phyloP scores from a whole-genome alignment of 768 basidiomycete genomes.

The Mycena maculata region DNA sequence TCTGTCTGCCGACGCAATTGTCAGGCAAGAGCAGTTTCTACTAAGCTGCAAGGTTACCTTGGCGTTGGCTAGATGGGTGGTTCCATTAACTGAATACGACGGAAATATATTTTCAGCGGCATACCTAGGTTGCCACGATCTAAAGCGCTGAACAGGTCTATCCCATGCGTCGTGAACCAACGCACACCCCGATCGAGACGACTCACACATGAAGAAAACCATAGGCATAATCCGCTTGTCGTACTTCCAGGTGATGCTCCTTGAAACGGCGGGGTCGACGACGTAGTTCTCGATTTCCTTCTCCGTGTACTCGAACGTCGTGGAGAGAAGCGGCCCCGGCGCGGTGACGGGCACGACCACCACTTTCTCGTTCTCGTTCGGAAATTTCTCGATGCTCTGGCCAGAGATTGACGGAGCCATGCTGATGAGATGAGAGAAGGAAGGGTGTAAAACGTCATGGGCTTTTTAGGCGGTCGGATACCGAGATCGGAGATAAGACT shows the following conservation, averaged over 20 bases:
- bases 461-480: background rate
- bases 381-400: background rate
- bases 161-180: background rate
- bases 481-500: background rate
- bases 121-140: slow-evolving; percentile 6
- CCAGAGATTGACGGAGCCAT: background rate
- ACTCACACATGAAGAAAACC: slow-evolving; percentile 16
- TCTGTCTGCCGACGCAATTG: background rate
- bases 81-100: background rate
- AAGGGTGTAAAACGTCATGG: too few species aligned
- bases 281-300: slow-evolving; percentile 1
- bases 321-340: background rate
- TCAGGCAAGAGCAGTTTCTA: too few species aligned
- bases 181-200: too few species aligned
- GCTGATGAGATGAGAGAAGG: background rate
- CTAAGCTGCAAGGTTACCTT: background rate
- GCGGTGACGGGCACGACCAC: background rate
- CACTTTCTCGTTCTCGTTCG: background rate
- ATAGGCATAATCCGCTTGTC: slow-evolving; percentile 1
- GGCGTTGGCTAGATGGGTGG: background rate
- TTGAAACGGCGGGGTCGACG: background rate
- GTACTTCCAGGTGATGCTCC: slow-evolving; percentile 5
- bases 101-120: background rate
- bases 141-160: slow-evolving; percentile 2
- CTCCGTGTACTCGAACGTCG: slow-evolving; percentile 3